Evolutionary conservation across 2,329 filamentous ascomycete species (phyloP).

Genomic region (Neofusicoccum cordaticola): DNA sequence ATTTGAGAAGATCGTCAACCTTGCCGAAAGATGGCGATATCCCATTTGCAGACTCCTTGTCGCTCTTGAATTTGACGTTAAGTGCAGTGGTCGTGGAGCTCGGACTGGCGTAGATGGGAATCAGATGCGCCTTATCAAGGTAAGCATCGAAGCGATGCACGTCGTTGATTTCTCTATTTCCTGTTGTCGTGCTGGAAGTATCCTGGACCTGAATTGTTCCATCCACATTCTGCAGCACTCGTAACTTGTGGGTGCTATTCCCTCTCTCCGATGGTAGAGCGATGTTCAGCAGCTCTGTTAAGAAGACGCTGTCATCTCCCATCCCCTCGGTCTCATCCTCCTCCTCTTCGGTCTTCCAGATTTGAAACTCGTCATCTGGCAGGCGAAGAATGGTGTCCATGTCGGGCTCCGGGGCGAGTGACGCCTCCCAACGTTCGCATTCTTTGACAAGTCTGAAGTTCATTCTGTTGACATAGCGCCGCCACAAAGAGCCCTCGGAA

Average conservation of each 20-base stretch:
- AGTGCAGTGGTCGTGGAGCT: background rate
- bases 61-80: slow-evolving; percentile 1
- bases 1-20: slow-evolving; percentile 3
- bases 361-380: background rate
- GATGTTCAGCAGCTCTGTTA: slow-evolving; percentile 8
- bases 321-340: background rate
- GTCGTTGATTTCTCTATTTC: slow-evolving; percentile 5
- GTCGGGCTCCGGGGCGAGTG: background rate
- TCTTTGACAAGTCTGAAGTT: background rate
- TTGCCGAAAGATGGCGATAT: slow-evolving; percentile 19
- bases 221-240: slow-evolving; percentile 10
- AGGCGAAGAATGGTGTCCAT: slow-evolving; percentile 1
- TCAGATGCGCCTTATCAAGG: background rate
- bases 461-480: slow-evolving; percentile 1
- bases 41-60: slow-evolving; percentile 15
- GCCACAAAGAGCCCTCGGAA: background rate
- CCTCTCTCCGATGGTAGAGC: background rate
- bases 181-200: background rate
- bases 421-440: background rate
- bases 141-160: slow-evolving; percentile 9
- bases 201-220: slow-evolving; percentile 6
- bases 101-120: background rate
- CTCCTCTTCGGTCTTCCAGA: background rate
- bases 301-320: background rate
- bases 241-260: background rate